Base-by-base conservation (phyloP, 352 stramenopile genomes). In the Thalassiosira exigua region DNA sequence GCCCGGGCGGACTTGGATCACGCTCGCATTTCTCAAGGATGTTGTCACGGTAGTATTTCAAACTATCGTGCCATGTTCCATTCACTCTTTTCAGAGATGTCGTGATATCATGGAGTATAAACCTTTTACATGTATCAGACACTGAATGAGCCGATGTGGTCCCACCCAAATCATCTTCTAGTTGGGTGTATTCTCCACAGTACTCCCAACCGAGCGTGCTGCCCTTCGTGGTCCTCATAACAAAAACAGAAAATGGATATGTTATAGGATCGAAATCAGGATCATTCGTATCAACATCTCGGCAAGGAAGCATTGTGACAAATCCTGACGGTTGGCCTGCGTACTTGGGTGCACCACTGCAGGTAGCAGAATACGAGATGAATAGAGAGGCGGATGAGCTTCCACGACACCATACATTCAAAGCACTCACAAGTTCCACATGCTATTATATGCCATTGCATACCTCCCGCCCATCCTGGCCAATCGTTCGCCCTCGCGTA, bases 231-330 rank as follows among this genome's bases (percentile, higher is more conserved):
- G 9, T 30, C 12, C 65, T 30, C 56, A 36, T 33, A 7, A 75
- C 56, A 75, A 75, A 75, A 11, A 75, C 53, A 39, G 51, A 52
- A 56, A 75, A 71, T 39, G 65, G 50, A 21, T 17, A 69, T 7
- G n/a, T 36, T n/a, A 27, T 19, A 29, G 65, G 50, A 68, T 75
- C 65, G 32, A 41, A 61, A n/a, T 48, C 39, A 48, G n/a, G 11
- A 11, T 48, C 39, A 11, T n/a, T n/a, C n/a, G n/a, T n/a, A 48
- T 48, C n/a, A 48, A 27, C n/a, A 21, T 66, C 24, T 19, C 48
- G 27, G 14, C 29, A 12, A 22, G 65, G 53, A 71, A 39, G 48
- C 14, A 33, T 24, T 39, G 33, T 29, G 11, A 75, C 65, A 42
- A 58, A 30, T n/a, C 7, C 65, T 26, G 52, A 69, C 14, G 32